Evolutionary conservation across 108 stramenopile genomes (phyloP).

Genomic region (Discostella pseudostelligera): DNA sequence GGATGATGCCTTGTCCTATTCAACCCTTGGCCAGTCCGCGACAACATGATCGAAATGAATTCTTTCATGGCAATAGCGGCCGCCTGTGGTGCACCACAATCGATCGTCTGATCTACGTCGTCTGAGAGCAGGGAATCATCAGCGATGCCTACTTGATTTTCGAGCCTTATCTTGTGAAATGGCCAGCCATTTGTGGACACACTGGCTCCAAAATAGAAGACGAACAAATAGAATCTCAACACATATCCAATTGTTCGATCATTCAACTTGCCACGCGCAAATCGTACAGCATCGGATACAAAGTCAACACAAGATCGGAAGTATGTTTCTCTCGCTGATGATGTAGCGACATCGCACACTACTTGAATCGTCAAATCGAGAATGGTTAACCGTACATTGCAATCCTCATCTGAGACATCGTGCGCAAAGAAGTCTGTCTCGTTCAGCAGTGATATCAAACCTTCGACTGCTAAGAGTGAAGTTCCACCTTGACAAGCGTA

Average conservation of each 20-base stretch:
- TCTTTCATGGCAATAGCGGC: slow-evolving; percentile 73
- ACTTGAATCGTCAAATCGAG: slow-evolving; percentile 79
- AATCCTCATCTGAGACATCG: slow-evolving; percentile 55
- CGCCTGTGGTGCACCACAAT: slow-evolving; percentile 72
- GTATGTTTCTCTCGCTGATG: slow-evolving; percentile 69
- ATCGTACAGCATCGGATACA: slow-evolving; percentile 66
- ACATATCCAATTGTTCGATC: slow-evolving; percentile 79
- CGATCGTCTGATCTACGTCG: slow-evolving; percentile 8
- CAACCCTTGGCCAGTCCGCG: slow-evolving; percentile 20
- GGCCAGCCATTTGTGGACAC: slow-evolving; percentile 50
- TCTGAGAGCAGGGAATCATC: slow-evolving; percentile 34
- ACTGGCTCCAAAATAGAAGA: slow-evolving; percentile 84
- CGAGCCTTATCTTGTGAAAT: slow-evolving; percentile 30
- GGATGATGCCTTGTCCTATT: slow-evolving; percentile 2
- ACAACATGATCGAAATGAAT: slow-evolving; percentile 51
- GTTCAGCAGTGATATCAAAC: slow-evolving; percentile 64
- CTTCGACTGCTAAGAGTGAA: slow-evolving; percentile 78
- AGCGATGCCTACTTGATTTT: slow-evolving; percentile 3
- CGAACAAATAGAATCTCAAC: slow-evolving; percentile 77
- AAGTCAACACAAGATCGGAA: slow-evolving; percentile 79
- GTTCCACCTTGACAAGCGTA: slow-evolving; percentile 86
- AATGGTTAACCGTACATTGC: slow-evolving; percentile 53
- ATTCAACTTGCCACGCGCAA: slow-evolving; percentile 65
- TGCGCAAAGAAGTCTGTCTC: slow-evolving; percentile 65
- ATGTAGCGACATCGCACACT: slow-evolving; percentile 84